Percentiles rank a stretch among this genome's conserved stretches.
Evolutionary conservation across 345 rosid genomes (phyloP).

Genomic region (Erysimum cheiranthoides): DNA sequence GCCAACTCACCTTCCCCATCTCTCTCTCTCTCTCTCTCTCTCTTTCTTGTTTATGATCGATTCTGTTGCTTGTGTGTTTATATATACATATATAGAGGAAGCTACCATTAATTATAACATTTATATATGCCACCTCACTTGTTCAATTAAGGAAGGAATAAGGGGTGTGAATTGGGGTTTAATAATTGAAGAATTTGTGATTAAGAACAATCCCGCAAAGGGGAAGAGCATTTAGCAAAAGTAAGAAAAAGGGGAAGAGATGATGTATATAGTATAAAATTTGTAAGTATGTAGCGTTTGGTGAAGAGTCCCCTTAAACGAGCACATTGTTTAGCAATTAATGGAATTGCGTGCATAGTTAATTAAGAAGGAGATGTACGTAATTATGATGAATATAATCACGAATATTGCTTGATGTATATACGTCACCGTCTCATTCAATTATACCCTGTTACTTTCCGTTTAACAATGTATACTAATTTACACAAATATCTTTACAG

Average conservation of each 20-base stretch:
- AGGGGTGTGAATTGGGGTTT: constrained; percentile 16
- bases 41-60: neutral
- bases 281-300: constrained; percentile 14
- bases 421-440: neutral
- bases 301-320: constrained; percentile 27
- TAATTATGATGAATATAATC: neutral
- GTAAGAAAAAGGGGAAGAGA: neutral
- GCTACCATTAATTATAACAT: constrained; percentile 7
- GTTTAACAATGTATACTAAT: neutral
- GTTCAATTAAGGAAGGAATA: constrained; percentile 17
- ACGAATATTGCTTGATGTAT: neutral
- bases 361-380: constrained; percentile 22
- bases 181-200: constrained; percentile 35
- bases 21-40: neutral
- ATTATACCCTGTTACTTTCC: neutral
- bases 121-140: constrained; percentile 21
- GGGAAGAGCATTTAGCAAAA: neutral
- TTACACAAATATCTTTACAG: neutral
- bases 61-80: constrained; percentile 15
- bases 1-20: constrained; percentile 56
- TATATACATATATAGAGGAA: neutral
- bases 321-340: neutral
- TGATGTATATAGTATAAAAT: neutral
- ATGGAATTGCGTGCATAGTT: constrained; percentile 30
- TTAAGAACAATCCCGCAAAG: neutral